Percentiles rank a stretch among this genome's conserved stretches.
These are phyloP conservation scores for Saccharomycopsis vini DNA, from an alignment of 805 yeast species.

Conservation along the genomic window DNA sequence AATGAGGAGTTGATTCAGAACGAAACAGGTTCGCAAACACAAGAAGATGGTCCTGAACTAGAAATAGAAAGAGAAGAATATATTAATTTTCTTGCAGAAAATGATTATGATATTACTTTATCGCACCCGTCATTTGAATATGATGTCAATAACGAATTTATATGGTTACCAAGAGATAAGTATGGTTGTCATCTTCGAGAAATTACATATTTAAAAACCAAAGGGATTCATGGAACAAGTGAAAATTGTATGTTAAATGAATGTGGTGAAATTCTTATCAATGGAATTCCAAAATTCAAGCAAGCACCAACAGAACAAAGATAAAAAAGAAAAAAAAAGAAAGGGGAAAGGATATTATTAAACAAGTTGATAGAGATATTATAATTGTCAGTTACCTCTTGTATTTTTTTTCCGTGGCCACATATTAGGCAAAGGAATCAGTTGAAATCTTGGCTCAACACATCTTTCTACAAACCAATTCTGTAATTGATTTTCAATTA, in stretches of 20 bases:
- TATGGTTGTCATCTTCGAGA: conserved; percentile 28
- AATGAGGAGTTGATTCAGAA: conserved; percentile 18
- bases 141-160: conserved; percentile 20
- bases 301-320: neutral
- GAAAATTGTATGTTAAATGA: conserved; percentile 19
- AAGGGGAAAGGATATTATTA: neutral
- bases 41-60: too few relatives aligned
- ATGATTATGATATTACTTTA: conserved; percentile 17
- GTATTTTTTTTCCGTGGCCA: conserved; percentile 70
- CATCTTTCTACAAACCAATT: conserved; percentile 90
- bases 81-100: conserved; percentile 10
- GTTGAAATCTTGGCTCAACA: conserved; percentile 88
- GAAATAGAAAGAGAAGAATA: neutral
- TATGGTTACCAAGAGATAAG: conserved; percentile 38
- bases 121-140: conserved; percentile 19
- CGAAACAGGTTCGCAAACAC: conserved; percentile 5
- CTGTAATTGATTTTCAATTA: conserved; percentile 73
- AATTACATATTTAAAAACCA: conserved; percentile 18
- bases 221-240: conserved; percentile 22
- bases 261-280: conserved; percentile 22
- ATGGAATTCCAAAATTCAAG: conserved; percentile 2
- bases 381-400: conserved; percentile 25
- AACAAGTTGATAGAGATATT: neutral
- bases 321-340: too few relatives aligned
- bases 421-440: conserved; percentile 71